Conservation (phyloP, 2,329 filamentous ascomycete species). For the Sporothrix schenckii region DNA sequence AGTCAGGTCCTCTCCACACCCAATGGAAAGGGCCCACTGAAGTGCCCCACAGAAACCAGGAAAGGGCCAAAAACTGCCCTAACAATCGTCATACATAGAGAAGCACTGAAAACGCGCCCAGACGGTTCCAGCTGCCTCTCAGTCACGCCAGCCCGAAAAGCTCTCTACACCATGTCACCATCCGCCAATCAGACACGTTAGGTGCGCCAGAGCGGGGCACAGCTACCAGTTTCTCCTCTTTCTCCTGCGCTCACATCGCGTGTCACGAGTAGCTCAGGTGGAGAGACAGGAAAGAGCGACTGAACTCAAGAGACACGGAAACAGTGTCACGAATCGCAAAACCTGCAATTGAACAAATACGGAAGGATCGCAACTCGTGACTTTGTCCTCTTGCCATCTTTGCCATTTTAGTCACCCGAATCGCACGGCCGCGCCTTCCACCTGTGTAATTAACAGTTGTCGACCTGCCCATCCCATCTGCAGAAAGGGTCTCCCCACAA, state of each 20-base stretch:
- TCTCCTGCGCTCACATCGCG: constrained; percentile 24
- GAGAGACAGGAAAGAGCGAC: constrained; percentile 21
- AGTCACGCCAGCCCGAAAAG: constrained; percentile 10
- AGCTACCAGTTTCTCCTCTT: constrained; percentile 19
- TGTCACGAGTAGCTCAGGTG: constrained; percentile 33
- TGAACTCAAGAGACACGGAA: neutral
- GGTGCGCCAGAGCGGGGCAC: neutral
- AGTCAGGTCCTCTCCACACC: neutral
- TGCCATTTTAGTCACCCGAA: neutral
- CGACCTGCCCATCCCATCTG: neutral
- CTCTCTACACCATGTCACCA: neutral
- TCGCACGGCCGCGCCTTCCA: constrained; percentile 15
- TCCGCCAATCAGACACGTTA: constrained; percentile 34
- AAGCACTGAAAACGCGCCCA: neutral
- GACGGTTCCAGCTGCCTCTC: neutral
- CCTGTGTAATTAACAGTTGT: neutral
- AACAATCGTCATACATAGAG: constrained; percentile 30
- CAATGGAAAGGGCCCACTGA: neutral
- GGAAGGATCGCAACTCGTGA: neutral
- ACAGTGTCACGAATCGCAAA: neutral
- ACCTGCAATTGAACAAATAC: constrained; percentile 2
- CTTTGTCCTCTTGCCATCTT: neutral
- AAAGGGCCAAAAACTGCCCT: neutral
- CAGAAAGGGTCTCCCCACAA: constrained; percentile 16
- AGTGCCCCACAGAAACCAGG: constrained; percentile 11